A percentile compares a stretch with the other conserved stretches of the same genome.
These are phyloP conservation scores for Populus tomentosa DNA, from an alignment of 441 rosid species.

Conservation along the genomic window DNA sequence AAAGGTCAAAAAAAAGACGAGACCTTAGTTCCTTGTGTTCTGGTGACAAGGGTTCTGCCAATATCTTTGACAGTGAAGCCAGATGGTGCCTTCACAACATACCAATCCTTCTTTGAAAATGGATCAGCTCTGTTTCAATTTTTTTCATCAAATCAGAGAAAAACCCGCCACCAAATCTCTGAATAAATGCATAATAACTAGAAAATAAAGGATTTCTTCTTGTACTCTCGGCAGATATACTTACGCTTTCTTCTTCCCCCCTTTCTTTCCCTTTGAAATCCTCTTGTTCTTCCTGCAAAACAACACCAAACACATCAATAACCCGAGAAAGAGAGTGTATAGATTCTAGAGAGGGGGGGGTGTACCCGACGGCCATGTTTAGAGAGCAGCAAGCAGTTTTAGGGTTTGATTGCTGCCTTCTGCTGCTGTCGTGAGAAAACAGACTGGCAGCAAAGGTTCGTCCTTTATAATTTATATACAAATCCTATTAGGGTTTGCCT, in stretches of 20 bases:
- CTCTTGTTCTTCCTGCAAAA: slow-evolving; percentile 30
- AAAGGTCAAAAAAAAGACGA: neutral
- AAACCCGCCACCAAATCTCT: neutral
- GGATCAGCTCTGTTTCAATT: slow-evolving; percentile 60
- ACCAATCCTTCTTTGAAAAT: slow-evolving; percentile 92
- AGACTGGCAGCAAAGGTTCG: neutral
- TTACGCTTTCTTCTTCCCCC: slow-evolving; percentile 93
- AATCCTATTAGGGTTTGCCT: slow-evolving; percentile 8
- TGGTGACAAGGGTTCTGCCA: slow-evolving; percentile 80
- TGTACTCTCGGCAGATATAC: slow-evolving; percentile 5
- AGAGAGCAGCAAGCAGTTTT: neutral
- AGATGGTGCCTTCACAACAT: slow-evolving; percentile 80
- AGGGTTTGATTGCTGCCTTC: slow-evolving; percentile 8
- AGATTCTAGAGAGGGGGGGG: neutral
- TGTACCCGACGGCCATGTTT: slow-evolving; percentile 29
- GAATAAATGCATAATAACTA: neutral
- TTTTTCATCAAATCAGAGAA: neutral
- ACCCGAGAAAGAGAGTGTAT: neutral
- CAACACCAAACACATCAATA: neutral
- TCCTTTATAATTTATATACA: neutral
- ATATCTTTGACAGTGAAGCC: slow-evolving; percentile 52
- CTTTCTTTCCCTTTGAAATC: slow-evolving; percentile 55
- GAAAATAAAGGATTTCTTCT: neutral
- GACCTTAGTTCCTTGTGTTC: slow-evolving; percentile 97
- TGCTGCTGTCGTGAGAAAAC: neutral